Percentiles rank a stretch among this genome's conserved stretches.
These are phyloP conservation scores for Paecilomyces niveus DNA, from an alignment of 2,329 filamentous ascomycete species.

Conservation along the genomic window DNA sequence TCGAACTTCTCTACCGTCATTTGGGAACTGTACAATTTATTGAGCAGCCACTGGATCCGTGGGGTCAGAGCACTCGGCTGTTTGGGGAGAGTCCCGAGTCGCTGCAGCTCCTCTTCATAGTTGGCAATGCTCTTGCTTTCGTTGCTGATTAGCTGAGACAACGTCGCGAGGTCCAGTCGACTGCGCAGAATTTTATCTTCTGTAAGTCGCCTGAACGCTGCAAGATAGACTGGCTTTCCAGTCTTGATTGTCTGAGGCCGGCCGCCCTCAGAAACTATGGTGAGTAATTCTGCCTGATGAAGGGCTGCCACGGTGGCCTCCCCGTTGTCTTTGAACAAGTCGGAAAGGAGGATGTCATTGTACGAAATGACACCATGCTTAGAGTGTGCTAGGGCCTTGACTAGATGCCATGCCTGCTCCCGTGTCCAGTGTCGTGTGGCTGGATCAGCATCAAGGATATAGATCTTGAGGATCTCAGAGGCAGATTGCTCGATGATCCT, in stretches of 20 bases:
- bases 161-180: slow-evolving; percentile 63
- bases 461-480: slow-evolving; percentile 89
- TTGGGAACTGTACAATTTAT: slow-evolving; percentile 69
- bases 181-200: slow-evolving; percentile 66
- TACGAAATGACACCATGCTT: slow-evolving; percentile 60
- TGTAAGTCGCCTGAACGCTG: slow-evolving; percentile 68
- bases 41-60: slow-evolving; percentile 64
- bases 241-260: slow-evolving; percentile 71
- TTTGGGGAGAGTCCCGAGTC: slow-evolving; percentile 63
- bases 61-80: slow-evolving; percentile 61
- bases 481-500: slow-evolving; percentile 87
- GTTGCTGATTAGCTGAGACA: slow-evolving; percentile 61
- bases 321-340: slow-evolving; percentile 65
- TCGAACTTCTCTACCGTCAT: slow-evolving; percentile 67
- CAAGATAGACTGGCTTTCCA: slow-evolving; percentile 77
- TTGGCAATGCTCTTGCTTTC: slow-evolving; percentile 71
- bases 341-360: slow-evolving; percentile 73
- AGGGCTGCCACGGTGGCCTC: slow-evolving; percentile 73
- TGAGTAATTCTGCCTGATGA: slow-evolving; percentile 78
- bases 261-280: slow-evolving; percentile 64
- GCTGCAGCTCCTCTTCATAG: slow-evolving; percentile 66
- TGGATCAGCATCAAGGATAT: slow-evolving; percentile 59
- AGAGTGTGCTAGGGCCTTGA: slow-evolving; percentile 67
- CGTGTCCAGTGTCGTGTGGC: slow-evolving; percentile 62
- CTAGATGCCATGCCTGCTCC: slow-evolving; percentile 84